These are phyloP conservation scores for Harrya chromipes DNA, from an alignment of 768 basidiomycete species.

Conservation along the genomic window DNA sequence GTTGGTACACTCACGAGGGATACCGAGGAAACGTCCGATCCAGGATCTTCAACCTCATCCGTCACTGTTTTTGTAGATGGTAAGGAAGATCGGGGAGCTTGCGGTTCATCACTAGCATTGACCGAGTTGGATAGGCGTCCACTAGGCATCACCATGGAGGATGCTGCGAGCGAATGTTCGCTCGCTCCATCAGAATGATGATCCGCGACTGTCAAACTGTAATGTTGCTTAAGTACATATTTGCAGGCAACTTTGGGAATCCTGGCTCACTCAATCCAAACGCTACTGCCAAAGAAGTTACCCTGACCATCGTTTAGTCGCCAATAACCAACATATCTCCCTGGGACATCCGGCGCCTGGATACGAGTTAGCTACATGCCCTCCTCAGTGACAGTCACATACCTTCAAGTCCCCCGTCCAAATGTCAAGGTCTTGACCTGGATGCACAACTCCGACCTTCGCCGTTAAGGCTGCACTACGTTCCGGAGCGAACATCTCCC, in stretches of 20 bases:
- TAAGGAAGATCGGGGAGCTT: slow-evolving; percentile 10
- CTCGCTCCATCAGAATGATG: slow-evolving; percentile 34
- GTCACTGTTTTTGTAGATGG: slow-evolving; percentile 35
- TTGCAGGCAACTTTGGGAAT: not conserved
- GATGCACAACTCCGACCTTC: slow-evolving; percentile 52
- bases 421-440: slow-evolving; percentile 59
- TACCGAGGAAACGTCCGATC: slow-evolving; percentile 45
- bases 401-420: slow-evolving; percentile 77
- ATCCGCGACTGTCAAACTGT: slow-evolving; percentile 68
- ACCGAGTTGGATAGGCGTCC: slow-evolving; percentile 23
- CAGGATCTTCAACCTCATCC: slow-evolving; percentile 34
- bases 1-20: slow-evolving; percentile 62
- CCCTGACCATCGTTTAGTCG: slow-evolving; percentile 57
- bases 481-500: slow-evolving; percentile 52
- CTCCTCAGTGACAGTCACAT: slow-evolving; percentile 10
- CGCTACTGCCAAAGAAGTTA: slow-evolving; percentile 59
- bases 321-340: slow-evolving; percentile 78
- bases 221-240: slow-evolving; percentile 2
- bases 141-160: slow-evolving; percentile 64
- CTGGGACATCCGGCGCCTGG: slow-evolving; percentile 70
- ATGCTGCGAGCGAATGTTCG: slow-evolving; percentile 59
- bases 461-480: slow-evolving; percentile 31
- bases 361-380: slow-evolving; percentile 1
- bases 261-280: slow-evolving; percentile 79
- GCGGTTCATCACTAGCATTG: slow-evolving; percentile 3